These are phyloP conservation scores for Aspergillus sp. DNA, from an alignment of 2,329 filamentous ascomycete species.

Conservation along the genomic window DNA sequence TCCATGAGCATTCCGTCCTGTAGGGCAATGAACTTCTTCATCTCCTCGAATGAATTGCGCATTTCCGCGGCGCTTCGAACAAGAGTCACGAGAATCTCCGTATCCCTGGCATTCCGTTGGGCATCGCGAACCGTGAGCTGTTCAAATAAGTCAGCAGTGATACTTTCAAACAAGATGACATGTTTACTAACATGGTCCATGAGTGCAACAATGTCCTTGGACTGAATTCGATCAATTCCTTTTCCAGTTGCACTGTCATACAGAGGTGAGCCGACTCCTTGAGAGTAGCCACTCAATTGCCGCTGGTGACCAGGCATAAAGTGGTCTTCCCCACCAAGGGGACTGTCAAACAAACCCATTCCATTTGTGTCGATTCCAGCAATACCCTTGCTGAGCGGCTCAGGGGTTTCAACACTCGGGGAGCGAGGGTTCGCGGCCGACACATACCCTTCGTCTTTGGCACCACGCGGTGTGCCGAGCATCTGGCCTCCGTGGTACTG, in stretches of 20 bases:
- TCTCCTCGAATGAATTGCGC: slow-evolving; percentile 92
- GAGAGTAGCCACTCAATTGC: slow-evolving; percentile 84
- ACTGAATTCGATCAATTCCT: slow-evolving; percentile 88
- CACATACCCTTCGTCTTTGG: slow-evolving; percentile 88
- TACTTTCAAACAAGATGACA: not conserved
- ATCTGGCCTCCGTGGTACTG: slow-evolving; percentile 38
- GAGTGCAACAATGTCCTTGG: slow-evolving; percentile 91
- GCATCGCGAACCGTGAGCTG: slow-evolving; percentile 92
- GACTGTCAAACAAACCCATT: slow-evolving; percentile 53
- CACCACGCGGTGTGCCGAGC: slow-evolving; percentile 59
- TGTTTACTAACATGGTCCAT: slow-evolving; percentile 80
- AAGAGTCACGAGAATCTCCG: slow-evolving; percentile 90
- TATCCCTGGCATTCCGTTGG: slow-evolving; percentile 92
- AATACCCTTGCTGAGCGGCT: slow-evolving; percentile 48
- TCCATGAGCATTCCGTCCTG: slow-evolving; percentile 88
- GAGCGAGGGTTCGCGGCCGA: slow-evolving; percentile 67
- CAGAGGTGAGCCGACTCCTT: slow-evolving; percentile 84
- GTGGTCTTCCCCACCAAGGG: slow-evolving; percentile 58
- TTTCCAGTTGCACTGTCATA: slow-evolving; percentile 87
- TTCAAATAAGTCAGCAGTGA: slow-evolving; percentile 29
- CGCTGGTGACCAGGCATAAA: slow-evolving; percentile 63
- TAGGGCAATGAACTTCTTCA: slow-evolving; percentile 87
- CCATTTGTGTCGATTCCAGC: slow-evolving; percentile 58
- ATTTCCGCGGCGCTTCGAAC: slow-evolving; percentile 94
- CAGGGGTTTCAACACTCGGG: slow-evolving; percentile 50